phyloP scores from a whole-genome alignment of 345 rosid genomes.

The Pseudoturritis turrita region DNA sequence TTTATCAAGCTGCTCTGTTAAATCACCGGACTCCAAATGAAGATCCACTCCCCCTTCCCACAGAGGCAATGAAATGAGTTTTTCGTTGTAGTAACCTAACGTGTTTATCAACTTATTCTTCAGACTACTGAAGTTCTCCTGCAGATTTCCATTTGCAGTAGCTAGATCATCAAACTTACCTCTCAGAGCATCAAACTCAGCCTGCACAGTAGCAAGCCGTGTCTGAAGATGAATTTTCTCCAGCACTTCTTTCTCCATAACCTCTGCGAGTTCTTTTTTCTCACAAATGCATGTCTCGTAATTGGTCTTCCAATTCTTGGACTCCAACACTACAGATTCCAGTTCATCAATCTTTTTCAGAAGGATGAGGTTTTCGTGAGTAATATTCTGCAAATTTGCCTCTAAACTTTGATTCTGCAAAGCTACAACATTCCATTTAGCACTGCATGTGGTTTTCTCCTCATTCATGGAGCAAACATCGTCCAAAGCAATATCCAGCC shows the following conservation, averaged over 20 bases:
- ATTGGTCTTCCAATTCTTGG: conserved; percentile 43
- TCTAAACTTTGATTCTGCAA: conserved; percentile 54
- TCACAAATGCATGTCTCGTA: conserved; percentile 56
- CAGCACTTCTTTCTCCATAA: conserved; percentile 50
- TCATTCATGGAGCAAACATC: conserved; percentile 61
- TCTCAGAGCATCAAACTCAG: conserved; percentile 45
- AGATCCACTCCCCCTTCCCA: conserved; percentile 31
- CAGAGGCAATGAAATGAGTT: conserved; percentile 32
- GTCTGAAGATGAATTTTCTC: conserved; percentile 52
- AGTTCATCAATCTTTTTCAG: conserved; percentile 63
- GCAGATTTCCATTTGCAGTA: conserved; percentile 46
- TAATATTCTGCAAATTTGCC: conserved; percentile 44
- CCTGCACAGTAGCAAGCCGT: conserved; percentile 43
- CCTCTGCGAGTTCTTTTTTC: conserved; percentile 56
- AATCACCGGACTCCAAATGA: conserved; percentile 43
- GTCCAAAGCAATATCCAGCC: conserved; percentile 61
- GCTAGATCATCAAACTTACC: conserved; percentile 44
- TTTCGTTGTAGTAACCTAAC: conserved; percentile 41
- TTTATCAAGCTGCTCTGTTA: conserved; percentile 43
- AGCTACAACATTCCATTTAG: conserved; percentile 59
- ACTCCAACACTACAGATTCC: conserved; percentile 56
- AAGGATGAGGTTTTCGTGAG: conserved; percentile 55
- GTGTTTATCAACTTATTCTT: conserved; percentile 43
- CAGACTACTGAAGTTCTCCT: conserved; percentile 36
- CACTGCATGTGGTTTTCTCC: conserved; percentile 47